Evolutionary conservation across 1,284 basidiomycete genomes (phyloP).

Genomic region (Grifola frondosa): DNA sequence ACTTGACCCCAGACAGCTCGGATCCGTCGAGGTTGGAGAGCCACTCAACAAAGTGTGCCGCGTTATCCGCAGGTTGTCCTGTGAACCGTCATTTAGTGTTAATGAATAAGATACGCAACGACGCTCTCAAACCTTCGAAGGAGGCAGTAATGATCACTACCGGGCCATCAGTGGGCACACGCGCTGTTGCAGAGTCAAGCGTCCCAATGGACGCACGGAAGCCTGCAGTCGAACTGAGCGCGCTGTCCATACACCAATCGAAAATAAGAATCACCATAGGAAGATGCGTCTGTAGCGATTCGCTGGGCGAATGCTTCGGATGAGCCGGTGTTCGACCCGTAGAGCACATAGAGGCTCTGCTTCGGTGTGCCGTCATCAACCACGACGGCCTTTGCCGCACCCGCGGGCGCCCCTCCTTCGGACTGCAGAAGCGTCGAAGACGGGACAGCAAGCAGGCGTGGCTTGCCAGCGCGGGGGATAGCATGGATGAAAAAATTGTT

Average conservation of each 20-base stretch:
- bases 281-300: slow-evolving; percentile 39
- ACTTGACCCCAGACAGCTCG: slow-evolving; percentile 38
- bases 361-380: neutral
- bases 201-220: slow-evolving; percentile 42
- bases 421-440: slow-evolving; percentile 7
- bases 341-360: slow-evolving; percentile 40
- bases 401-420: neutral
- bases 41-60: slow-evolving; percentile 44
- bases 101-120: no score
- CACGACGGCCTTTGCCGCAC: neutral
- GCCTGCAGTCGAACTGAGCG: slow-evolving; percentile 26
- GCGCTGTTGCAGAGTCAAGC: slow-evolving; percentile 41
- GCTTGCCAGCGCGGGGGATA: slow-evolving; percentile 27
- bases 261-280: slow-evolving; percentile 32
- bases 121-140: slow-evolving; percentile 44
- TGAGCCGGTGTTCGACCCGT: slow-evolving; percentile 51
- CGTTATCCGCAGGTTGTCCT: slow-evolving; percentile 50
- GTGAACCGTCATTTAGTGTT: neutral
- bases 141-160: slow-evolving; percentile 50
- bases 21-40: slow-evolving; percentile 31
- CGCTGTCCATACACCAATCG: neutral
- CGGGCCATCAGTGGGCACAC: slow-evolving; percentile 45
- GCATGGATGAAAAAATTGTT: slow-evolving; percentile 43
- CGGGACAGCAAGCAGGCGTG: slow-evolving; percentile 7
- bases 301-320: slow-evolving; percentile 51